Evolutionary conservation across 257 asterid species (phyloP), one percentile per base, ranked within the genome.

Genomic region (Penstemon barbatus): DNA sequence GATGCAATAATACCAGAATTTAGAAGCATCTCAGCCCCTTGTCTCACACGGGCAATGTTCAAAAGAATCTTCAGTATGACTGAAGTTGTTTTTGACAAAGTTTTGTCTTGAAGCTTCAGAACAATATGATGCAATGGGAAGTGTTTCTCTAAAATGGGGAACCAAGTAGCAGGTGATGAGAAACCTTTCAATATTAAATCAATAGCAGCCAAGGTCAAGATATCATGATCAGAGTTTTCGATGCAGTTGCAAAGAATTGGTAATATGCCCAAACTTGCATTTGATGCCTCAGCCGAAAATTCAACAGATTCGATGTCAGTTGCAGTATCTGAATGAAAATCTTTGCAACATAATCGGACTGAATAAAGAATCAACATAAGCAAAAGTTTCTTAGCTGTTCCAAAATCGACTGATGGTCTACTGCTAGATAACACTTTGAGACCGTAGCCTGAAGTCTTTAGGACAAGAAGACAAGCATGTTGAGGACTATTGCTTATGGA

Each of bases 21-120:
- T 40, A 91, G 50, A 74, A 94, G 89, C 95, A 91, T 83, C 73
- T 84, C 88, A 15, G 99, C 97, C 62, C 96, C 96, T 61, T 82
- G 86, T 78, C 87, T 83, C 57, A 82, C 86, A 44, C 85, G 80
- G 61, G 90, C 87, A 75, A 94, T 80, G 81, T 86, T 94, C 89
- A 94, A 76, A 73, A 94, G 87, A 77, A 94, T 89, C 75, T 86
- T 86, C 73, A 94, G 66, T 45, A 84, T 77, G 33, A 84, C 74
- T 40, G 86, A 73, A 70, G 83, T 71, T 8, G 65, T 75, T 70
- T 78, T 66, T 41, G 74, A 71, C 3, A 72, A 76, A 60, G 57
- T 65, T 62, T 50, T 73, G 64, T 87, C 92, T 71, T 84, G 91
- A 79, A 94, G 88, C 72, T 77, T 91, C 69, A 72, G 95, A 74